A percentile compares a stretch with the other conserved stretches of the same genome.
Evolutionary conservation across 805 yeast species (phyloP).

Genomic region (Cyberlindnera misumaiensis): DNA sequence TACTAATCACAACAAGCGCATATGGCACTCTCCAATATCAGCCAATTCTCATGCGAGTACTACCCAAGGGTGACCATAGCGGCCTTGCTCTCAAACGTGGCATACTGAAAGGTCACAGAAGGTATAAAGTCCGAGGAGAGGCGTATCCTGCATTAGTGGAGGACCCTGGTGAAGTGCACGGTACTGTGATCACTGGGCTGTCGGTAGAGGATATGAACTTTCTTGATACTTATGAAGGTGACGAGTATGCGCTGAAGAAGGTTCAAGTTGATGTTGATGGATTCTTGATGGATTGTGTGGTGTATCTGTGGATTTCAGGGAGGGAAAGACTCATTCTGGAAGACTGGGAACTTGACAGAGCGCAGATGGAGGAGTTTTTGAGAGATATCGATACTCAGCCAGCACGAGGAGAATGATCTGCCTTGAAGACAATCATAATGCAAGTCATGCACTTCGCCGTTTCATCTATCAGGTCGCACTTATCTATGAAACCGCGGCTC

Average conservation of each 20-base stretch:
- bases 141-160: constrained; percentile 8
- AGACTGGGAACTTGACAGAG: constrained; percentile 5
- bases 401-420: too few relatives aligned
- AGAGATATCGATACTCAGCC: not conserved
- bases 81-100: not conserved
- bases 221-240: constrained; percentile 11
- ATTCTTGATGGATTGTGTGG: not conserved
- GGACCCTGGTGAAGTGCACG: not conserved
- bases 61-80: not conserved
- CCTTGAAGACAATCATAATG: too few relatives aligned
- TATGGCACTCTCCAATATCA: constrained; percentile 5
- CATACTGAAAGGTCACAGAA: constrained; percentile 1
- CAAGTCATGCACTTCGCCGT: too few relatives aligned
- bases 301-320: constrained; percentile 6
- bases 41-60: not conserved
- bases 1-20: constrained; percentile 2
- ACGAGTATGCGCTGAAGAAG: constrained; percentile 3
- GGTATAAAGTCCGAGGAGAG: constrained; percentile 6
- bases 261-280: constrained; percentile 2
- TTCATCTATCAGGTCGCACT: too few relatives aligned
- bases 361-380: constrained; percentile 2
- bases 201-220: constrained; percentile 2
- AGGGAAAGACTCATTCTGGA: constrained; percentile 1
- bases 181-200: constrained; percentile 6
- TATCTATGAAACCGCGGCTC: too few relatives aligned